Evolutionary conservation across 495 filamentous ascomycete species (phyloP), one percentile per base, ranked within the genome.

Genomic region (Alectoria sarmentosa): DNA sequence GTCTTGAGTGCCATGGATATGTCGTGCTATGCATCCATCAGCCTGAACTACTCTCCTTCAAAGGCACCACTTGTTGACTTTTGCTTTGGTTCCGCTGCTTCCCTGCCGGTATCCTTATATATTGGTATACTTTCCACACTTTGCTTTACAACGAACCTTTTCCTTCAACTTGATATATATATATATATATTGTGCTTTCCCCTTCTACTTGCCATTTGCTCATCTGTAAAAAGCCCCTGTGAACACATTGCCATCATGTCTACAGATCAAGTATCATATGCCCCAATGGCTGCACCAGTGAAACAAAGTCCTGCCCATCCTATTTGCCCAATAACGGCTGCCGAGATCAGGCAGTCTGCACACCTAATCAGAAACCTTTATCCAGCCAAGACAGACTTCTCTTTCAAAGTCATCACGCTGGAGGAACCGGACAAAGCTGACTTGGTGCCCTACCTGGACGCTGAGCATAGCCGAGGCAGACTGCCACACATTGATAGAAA

Each of bases 371-470:
- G 63, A 52, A 41, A n/a, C n/a, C 46, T 71, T 7, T 74, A 66
- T 39, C 67, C 64, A 56, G 34, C 63, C 23, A 66, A 64, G 37
- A 70, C 66, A 32, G 48, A 71, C 38, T 41, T 85, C 4, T 80
- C 84, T 37, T 90, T 88, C 80, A 90, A 89, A 70, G 73, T 72
- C 42, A 77, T 90, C 49, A 88, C 87, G 4, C 77, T 90, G 0
- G 76, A 79, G 48, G 88, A 90, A 74, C 88, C 88, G 11, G 71
- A 78, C 15, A 90, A 90, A 73, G 73, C 77, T 11, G 75, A 82
- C 26, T 73, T 86, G 9, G 65, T 86, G 15, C 79, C 82, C 0
- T 87, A 80, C 65, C 69, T 83, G 7, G 76, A 78, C 44, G 80
- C 80, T 9, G 83, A 82, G 70, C 75, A 79, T 60, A 69, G 69